Evolutionary conservation across 108 stramenopile genomes (phyloP), one percentile per base, ranked within the genome.

Genomic region (Asterionellopsis glacialis): DNA sequence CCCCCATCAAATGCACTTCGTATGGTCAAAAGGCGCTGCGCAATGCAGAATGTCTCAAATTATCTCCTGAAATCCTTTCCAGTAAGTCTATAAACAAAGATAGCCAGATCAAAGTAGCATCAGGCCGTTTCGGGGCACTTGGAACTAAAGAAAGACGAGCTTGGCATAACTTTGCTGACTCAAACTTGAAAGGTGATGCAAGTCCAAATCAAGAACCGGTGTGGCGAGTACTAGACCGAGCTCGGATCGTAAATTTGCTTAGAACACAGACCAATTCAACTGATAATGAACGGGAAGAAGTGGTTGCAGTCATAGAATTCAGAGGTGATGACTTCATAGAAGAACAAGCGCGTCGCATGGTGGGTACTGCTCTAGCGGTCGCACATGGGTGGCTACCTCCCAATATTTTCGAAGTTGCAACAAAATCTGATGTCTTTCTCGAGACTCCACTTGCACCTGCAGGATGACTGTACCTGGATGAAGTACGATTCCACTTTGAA

Each of bases 131-230:
- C 58, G 89, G 89, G 1, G 71, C 69, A 28, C 57, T 91, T 11
- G 73, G 75, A 56, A 44, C 67, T 15, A 80, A 79, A 50, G 70
- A 76, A 53, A 41, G 73, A 58, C 58, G 70, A 45, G 63, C 84
- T 14, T 91, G 80, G 81, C 87, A 87, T 42, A 88, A 88, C 54
- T 92, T 87, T 67, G 72, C 75, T 14, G 74, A 79, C 60, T 73
- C 81, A 5, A 15, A 45, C n/a, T 55, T 86, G 18, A 49, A 59
- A 52, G 86, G 86, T 26, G 72, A 67, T 19, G 67, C 79, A 9
- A 81, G 79, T 47, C 89, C 85, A 0, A 82, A 78, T 33, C 65
- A 80, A 25, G 82, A 91, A 47, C 67, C 80, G 11, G 82, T 79
- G 0, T 91, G 89, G 89, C 68, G 81, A 51, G 73, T 71, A 0